Evolutionary conservation across 169 alveolate genomes (phyloP).

Genomic region (Eimeria brunetti): DNA sequence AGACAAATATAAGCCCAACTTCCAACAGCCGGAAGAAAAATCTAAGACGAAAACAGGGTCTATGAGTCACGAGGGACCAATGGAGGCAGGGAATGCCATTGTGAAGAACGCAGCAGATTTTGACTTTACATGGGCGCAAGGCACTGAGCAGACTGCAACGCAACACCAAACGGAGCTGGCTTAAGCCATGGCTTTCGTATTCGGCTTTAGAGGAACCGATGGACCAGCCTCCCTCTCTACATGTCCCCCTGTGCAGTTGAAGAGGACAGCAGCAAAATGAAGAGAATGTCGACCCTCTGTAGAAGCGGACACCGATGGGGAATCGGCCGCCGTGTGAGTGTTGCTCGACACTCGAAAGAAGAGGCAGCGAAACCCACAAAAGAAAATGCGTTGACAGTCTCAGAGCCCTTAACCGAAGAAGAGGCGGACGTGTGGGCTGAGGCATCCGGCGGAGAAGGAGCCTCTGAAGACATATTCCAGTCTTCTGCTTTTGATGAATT

Average conservation of each 20-base stretch:
- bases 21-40: background rate
- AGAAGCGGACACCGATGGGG: background rate
- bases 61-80: background rate
- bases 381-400: background rate
- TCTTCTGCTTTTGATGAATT: background rate
- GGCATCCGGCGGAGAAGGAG: background rate
- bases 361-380: background rate
- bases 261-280: background rate
- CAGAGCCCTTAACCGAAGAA: background rate
- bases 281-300: background rate
- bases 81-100: background rate
- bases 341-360: background rate
- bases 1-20: background rate
- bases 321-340: background rate
- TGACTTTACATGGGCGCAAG: background rate
- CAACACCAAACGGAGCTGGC: background rate
- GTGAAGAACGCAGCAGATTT: background rate
- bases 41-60: no score
- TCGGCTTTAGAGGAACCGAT: background rate
- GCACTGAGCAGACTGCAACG: background rate
- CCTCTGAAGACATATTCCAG: background rate
- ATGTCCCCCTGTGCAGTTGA: background rate
- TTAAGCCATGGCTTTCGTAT: background rate
- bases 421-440: slow-evolving; percentile 29
- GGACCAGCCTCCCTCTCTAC: background rate